These are phyloP conservation scores for Populus nigra DNA, from an alignment of 345 rosid genomes.

Conservation along the genomic window DNA sequence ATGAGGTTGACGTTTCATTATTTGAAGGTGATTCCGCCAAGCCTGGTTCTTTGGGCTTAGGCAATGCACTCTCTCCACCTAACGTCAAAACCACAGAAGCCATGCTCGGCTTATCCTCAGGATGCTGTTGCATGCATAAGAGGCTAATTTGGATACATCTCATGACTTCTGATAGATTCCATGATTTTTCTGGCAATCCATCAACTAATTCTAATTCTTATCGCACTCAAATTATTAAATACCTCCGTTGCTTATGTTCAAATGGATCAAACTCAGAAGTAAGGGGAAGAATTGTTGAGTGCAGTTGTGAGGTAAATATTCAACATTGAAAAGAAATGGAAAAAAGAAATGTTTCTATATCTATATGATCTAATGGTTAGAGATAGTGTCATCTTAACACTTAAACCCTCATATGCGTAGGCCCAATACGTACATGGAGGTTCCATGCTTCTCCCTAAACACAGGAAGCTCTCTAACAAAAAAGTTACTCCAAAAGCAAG, in stretches of 20 bases:
- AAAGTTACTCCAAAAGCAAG: too few species aligned
- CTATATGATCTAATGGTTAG: too few species aligned
- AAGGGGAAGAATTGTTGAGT: too few species aligned
- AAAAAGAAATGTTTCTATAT: background rate
- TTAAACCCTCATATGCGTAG: too few species aligned
- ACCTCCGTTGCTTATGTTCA: background rate
- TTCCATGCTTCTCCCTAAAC: background rate
- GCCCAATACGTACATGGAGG: background rate
- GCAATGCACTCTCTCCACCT: slow-evolving; percentile 8
- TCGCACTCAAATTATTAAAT: background rate
- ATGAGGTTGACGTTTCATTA: background rate
- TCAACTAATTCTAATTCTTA: slow-evolving; percentile 2
- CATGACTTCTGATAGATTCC: background rate
- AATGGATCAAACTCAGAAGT: too few species aligned
- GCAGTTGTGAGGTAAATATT: too few species aligned
- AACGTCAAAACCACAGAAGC: slow-evolving; percentile 11
- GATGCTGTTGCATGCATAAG: slow-evolving; percentile 6
- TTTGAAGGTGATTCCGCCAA: background rate
- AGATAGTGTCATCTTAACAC: too few species aligned
- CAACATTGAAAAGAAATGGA: too few species aligned
- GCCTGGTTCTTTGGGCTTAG: slow-evolving; percentile 10
- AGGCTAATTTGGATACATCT: slow-evolving; percentile 10
- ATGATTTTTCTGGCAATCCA: background rate
- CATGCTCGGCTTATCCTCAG: slow-evolving; percentile 14
- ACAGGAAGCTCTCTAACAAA: too few species aligned